phyloP scores from a whole-genome alignment of 2,329 filamentous ascomycete species.

The Phoma sp. region DNA sequence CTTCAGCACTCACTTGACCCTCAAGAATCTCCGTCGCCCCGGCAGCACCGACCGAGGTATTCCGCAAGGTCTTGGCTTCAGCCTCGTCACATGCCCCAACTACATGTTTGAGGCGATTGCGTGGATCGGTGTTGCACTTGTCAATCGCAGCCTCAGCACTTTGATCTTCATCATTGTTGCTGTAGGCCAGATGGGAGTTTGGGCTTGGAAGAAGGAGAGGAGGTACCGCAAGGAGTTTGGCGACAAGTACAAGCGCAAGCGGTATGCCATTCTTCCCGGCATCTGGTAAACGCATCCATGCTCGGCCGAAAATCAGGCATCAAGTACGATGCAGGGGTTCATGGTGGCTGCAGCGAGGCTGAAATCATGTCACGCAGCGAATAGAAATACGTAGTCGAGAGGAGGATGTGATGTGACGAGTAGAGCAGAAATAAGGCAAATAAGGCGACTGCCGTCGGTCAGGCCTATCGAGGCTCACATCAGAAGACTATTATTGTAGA shows the following conservation, averaged over 20 bases:
- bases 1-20: slow-evolving; percentile 76
- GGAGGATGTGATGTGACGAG: neutral
- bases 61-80: slow-evolving; percentile 83
- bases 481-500: neutral
- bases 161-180: slow-evolving; percentile 77
- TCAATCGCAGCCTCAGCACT: slow-evolving; percentile 80
- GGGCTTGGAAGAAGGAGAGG: slow-evolving; percentile 91
- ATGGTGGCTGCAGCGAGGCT: slow-evolving; percentile 2
- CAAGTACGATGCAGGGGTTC: neutral
- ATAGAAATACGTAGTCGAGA: neutral
- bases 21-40: slow-evolving; percentile 75
- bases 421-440: neutral
- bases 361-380: neutral
- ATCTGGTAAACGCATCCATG: slow-evolving; percentile 59
- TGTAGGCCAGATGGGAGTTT: slow-evolving; percentile 78
- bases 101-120: slow-evolving; percentile 91
- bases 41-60: slow-evolving; percentile 86
- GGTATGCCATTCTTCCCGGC: slow-evolving; percentile 79
- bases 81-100: slow-evolving; percentile 91
- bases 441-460: slow-evolving; percentile 2
- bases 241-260: slow-evolving; percentile 95
- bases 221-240: slow-evolving; percentile 90
- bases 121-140: slow-evolving; percentile 82
- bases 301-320: slow-evolving; percentile 9
- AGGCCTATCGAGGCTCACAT: slow-evolving; percentile 2